A percentile compares a stretch with the other conserved stretches of the same genome.
phyloP scores from a whole-genome alignment of 2,329 filamentous ascomycete genomes.

The Penicillium sp. region DNA sequence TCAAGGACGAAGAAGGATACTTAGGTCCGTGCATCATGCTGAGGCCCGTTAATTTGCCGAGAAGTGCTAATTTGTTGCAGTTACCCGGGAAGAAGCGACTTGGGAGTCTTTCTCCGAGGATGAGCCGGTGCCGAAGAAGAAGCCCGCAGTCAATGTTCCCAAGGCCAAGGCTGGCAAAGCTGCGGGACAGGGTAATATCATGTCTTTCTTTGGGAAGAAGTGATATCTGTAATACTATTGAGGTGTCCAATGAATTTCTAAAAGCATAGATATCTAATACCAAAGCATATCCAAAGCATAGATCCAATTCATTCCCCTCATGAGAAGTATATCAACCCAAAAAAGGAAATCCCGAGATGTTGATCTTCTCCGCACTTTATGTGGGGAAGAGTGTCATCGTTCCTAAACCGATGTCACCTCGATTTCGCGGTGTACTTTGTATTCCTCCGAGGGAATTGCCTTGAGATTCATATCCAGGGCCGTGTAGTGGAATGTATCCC shows the following conservation, averaged over 20 bases:
- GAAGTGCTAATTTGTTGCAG: constrained; percentile 46
- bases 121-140: constrained; percentile 58
- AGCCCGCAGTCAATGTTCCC: constrained; percentile 41
- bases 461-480: background rate
- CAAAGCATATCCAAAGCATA: background rate
- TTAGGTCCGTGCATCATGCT: constrained; percentile 56
- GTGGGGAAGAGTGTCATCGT: constrained; percentile 18
- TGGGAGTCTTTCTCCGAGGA: constrained; percentile 97
- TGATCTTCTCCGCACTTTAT: constrained; percentile 23
- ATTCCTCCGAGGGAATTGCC: constrained; percentile 1
- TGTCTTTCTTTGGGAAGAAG: constrained; percentile 89
- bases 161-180: constrained; percentile 59
- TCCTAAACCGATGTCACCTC: constrained; percentile 19
- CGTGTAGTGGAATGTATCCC: constrained; percentile 18
- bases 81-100: constrained; percentile 76
- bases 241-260: background rate
- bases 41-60: background rate
- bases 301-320: background rate
- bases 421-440: constrained; percentile 12
- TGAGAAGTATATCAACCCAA: background rate
- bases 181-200: constrained; percentile 67
- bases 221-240: constrained; percentile 29
- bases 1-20: constrained; percentile 86
- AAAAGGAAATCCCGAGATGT: background rate
- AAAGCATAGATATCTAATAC: background rate